Conservation (phyloP, 1,284 basidiomycete species). For the Schizophyllum commune region DNA sequence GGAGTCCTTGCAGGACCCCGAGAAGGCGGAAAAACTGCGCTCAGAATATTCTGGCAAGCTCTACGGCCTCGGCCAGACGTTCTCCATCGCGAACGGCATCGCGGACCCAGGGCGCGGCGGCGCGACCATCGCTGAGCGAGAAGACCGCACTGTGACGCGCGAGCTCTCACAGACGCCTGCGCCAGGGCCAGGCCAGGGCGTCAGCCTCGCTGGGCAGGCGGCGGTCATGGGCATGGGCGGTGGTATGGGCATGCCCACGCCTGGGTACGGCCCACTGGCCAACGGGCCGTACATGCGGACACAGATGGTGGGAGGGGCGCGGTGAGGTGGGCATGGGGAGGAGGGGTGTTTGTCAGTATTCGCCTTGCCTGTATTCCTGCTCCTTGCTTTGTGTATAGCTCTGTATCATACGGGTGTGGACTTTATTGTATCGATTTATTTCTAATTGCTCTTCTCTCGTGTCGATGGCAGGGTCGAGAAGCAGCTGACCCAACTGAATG, state of each 20-base stretch:
- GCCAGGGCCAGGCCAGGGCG: conserved; percentile 27
- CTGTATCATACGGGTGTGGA: conserved; percentile 1
- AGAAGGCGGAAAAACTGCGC: conserved; percentile 30
- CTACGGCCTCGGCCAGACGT: conserved; percentile 72
- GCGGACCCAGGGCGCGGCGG: conserved; percentile 59
- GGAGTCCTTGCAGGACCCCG: conserved; percentile 73
- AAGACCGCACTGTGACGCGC: conserved; percentile 51
- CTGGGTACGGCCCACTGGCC: conserved; percentile 52
- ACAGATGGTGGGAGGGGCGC: conserved; percentile 52
- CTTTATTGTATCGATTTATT: not conserved
- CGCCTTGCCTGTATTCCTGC: conserved; percentile 17
- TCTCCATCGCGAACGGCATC: conserved; percentile 55
- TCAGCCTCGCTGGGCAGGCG: conserved; percentile 33
- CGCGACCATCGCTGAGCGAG: conserved; percentile 70
- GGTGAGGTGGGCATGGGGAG: conserved; percentile 26
- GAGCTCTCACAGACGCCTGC: conserved; percentile 57
- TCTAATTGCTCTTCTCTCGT: too few species aligned
- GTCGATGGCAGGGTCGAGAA: too few species aligned
- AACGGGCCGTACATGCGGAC: conserved; percentile 60
- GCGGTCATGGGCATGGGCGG: conserved; percentile 40
- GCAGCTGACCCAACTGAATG: too few species aligned
- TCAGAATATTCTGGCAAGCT: conserved; percentile 58
- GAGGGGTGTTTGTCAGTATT: conserved; percentile 10
- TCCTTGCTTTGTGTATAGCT: conserved; percentile 11
- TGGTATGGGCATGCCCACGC: conserved; percentile 36